These are phyloP conservation scores for Trifolium subterraneum DNA, from an alignment of 306 rosid genomes.

Conservation along the genomic window DNA sequence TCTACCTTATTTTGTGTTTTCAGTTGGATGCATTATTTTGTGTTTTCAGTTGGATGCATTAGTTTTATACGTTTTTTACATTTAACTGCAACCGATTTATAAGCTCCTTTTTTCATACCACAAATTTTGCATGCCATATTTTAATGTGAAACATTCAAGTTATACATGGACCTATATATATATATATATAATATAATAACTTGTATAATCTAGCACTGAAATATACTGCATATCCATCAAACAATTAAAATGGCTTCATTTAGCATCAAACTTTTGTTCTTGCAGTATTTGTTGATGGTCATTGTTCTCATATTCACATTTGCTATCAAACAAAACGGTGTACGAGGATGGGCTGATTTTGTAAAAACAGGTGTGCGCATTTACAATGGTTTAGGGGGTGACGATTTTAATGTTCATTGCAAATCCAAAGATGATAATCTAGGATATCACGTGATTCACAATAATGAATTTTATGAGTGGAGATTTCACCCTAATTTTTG, in stretches of 20 bases:
- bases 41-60: neutral
- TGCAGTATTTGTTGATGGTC: neutral
- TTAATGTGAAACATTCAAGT: neutral
- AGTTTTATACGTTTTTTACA: neutral
- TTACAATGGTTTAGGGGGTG: neutral
- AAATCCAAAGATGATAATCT: conserved; percentile 29
- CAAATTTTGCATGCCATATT: neutral
- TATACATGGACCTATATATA: conserved; percentile 13
- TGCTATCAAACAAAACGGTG: neutral
- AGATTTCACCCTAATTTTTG: neutral
- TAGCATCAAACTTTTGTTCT: neutral
- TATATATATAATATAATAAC: no score
- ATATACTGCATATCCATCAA: neutral
- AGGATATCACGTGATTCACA: neutral
- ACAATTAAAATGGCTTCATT: conserved; percentile 19
- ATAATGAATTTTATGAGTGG: neutral
- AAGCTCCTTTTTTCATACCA: conserved; percentile 10
- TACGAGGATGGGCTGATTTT: neutral
- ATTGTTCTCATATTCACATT: neutral
- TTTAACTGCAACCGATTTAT: neutral
- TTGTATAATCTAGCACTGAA: neutral
- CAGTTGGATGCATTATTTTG: neutral
- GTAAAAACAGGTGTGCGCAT: neutral
- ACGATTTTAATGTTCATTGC: conserved; percentile 11
- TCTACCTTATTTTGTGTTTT: neutral